Conservation (phyloP, 2,329 filamentous ascomycete genomes). For the Ceratocystis variospora region DNA sequence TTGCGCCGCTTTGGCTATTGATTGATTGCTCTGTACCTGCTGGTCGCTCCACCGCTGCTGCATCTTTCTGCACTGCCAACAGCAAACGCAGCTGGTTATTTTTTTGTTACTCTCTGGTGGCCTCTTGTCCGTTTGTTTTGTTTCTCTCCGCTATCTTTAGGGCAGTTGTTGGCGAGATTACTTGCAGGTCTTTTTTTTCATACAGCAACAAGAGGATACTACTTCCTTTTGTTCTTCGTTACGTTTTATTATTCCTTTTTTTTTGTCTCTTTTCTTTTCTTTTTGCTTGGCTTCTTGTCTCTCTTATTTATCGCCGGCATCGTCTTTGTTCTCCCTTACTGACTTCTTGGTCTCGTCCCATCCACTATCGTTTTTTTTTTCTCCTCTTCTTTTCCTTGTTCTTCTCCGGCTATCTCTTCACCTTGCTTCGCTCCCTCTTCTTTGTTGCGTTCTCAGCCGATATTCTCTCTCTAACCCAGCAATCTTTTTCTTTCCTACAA, state of each 20-base stretch:
- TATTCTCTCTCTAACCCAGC: too few species aligned
- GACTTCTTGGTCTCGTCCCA: neutral
- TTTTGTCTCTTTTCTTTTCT: neutral
- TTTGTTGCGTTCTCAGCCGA: neutral
- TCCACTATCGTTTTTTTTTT: neutral
- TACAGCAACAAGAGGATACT: neutral
- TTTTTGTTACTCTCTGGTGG: neutral
- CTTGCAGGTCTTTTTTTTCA: neutral
- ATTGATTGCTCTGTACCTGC: neutral
- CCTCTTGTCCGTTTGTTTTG: neutral
- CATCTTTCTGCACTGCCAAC: neutral
- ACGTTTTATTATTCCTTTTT: neutral
- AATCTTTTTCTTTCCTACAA: too few species aligned
- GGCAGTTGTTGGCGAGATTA: neutral
- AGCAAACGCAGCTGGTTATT: neutral
- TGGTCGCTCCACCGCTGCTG: neutral
- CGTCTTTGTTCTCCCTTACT: neutral
- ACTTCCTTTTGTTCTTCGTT: neutral
- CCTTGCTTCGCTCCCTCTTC: neutral
- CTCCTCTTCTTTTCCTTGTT: constrained; percentile 2
- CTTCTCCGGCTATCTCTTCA: neutral
- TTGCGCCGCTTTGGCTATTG: neutral
- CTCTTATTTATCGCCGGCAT: neutral
- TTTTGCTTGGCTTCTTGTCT: neutral
- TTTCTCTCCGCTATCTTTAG: neutral